Evolutionary conservation across 1,284 basidiomycete species (phyloP), one percentile per base, ranked within the genome.

Genomic region (Tremellales sp.): DNA sequence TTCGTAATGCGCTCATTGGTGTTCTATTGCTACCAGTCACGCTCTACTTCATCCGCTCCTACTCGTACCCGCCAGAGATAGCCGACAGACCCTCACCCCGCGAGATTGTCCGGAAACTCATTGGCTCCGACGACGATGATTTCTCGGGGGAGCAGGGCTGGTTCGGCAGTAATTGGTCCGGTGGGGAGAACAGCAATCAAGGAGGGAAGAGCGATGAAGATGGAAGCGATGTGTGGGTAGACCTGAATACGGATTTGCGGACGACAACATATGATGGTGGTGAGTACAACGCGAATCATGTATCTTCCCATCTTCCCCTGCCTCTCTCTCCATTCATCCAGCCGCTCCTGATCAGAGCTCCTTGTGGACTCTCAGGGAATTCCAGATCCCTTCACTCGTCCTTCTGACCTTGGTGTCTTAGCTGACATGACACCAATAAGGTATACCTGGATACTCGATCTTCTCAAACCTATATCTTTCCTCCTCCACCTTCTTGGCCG

Each of bases 391-490:
- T 16, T 9, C 14, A 3, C 36, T 40, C 35, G 12, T 32, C 37
- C 14, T 24, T 38, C 27, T 16, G 16, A 18, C 22, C 13, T 42
- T 47, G 41, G 44, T 45, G 3, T 3, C 18, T 16, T 31, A 31
- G 16, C 29, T 10, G 10, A 10, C 29, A 31, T 10, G 10, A 31
- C 29, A 10, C 37, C 12, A 7, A 4, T 47, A 65, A n/a, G 65
- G 63, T 18, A 25, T 57, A 19, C 43, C 56, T 3, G 66, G 66
- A 16, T 68, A 65, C 50, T 51, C 57, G 12, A 59, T 62, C 25
- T 64, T 62, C 51, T 60, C 61, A 4, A 61, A 68, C 45, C 43
- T 68, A 12, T 68, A 65, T 40, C 53, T 68, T 13, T 44, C 48
- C 6, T 53, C 50, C 32, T 57, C 58, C 0, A 34, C 54, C 5